phyloP scores from a whole-genome alignment of 2,329 filamentous ascomycete species.

The Chaetomiaceae sp. region DNA sequence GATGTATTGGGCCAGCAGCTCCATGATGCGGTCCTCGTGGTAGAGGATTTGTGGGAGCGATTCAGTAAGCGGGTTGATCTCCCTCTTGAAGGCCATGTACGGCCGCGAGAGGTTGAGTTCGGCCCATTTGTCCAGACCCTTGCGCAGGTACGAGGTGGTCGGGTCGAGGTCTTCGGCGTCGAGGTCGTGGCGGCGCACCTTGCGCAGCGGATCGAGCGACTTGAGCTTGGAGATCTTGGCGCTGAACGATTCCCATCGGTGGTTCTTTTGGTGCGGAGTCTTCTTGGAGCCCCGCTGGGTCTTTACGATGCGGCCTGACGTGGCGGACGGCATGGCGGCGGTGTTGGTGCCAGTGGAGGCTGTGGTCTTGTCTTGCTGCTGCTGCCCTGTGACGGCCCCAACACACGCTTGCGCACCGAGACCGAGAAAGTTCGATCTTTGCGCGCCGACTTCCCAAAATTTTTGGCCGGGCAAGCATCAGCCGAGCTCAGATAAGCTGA shows the following conservation, averaged over 20 bases:
- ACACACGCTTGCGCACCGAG: slow-evolving; percentile 1
- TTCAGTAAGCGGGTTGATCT: slow-evolving; percentile 73
- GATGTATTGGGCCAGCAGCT: slow-evolving; percentile 68
- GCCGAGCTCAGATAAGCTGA: slow-evolving; percentile 23
- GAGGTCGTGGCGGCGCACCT: slow-evolving; percentile 77
- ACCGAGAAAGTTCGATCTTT: too few species aligned
- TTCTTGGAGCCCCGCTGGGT: slow-evolving; percentile 62
- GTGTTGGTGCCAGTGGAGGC: slow-evolving; percentile 18
- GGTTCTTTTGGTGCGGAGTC: slow-evolving; percentile 72
- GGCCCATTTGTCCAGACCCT: slow-evolving; percentile 77
- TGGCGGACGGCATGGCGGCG: slow-evolving; percentile 54
- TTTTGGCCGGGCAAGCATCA: slow-evolving; percentile 20
- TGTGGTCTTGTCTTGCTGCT: not conserved
- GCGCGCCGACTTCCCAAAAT: slow-evolving; percentile 13
- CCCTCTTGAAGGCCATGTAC: slow-evolving; percentile 71
- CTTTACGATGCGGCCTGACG: slow-evolving; percentile 63
- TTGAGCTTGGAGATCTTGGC: slow-evolving; percentile 85
- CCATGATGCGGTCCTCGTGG: slow-evolving; percentile 81
- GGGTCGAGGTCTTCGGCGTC: slow-evolving; percentile 70
- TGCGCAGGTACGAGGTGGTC: slow-evolving; percentile 80
- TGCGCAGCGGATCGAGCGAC: slow-evolving; percentile 82
- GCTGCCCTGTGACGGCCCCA: slow-evolving; percentile 8
- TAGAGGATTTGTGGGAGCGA: slow-evolving; percentile 88
- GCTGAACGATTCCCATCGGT: slow-evolving; percentile 88
- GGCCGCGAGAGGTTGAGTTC: slow-evolving; percentile 83